phyloP scores from a whole-genome alignment of 2,329 filamentous ascomycete genomes.

The Colletotrichum sp. region DNA sequence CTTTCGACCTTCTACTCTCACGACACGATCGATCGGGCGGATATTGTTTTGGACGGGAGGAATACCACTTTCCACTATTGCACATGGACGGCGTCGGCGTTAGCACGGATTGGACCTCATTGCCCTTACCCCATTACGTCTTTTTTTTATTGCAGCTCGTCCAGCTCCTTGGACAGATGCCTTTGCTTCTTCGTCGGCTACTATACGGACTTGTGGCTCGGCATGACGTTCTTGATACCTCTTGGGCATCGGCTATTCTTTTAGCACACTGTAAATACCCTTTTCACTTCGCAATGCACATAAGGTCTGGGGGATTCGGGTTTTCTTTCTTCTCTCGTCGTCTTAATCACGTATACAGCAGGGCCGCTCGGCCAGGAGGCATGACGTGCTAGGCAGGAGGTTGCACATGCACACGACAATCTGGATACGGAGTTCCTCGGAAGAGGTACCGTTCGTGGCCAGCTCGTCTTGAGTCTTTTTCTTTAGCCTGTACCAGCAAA shows the following conservation, averaged over 20 bases:
- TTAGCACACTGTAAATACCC: slow-evolving; percentile 18
- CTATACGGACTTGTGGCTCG: background rate
- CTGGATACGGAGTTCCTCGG: slow-evolving; percentile 5
- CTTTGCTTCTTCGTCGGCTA: background rate
- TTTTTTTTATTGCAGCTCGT: slow-evolving; percentile 14
- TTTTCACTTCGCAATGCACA: slow-evolving; percentile 10
- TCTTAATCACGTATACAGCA: background rate
- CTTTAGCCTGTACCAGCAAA: background rate
- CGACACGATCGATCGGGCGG: slow-evolving; percentile 8
- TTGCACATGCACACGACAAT: background rate
- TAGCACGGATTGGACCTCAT: slow-evolving; percentile 10
- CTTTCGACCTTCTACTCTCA: background rate
- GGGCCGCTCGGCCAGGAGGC: background rate
- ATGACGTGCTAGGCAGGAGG: background rate
- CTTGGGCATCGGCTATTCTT: slow-evolving; percentile 5
- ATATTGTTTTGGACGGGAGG: slow-evolving; percentile 4
- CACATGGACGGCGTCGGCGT: slow-evolving; percentile 20
- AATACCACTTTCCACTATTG: background rate
- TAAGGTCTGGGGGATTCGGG: background rate
- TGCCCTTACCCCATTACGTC: background rate
- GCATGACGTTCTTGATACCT: slow-evolving; percentile 18
- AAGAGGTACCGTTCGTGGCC: background rate
- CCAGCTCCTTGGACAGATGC: slow-evolving; percentile 12
- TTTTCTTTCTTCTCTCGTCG: background rate
- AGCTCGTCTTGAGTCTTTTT: background rate